Conservation (phyloP, 2,329 filamentous ascomycete species). For the Colletotrichum magnum region DNA sequence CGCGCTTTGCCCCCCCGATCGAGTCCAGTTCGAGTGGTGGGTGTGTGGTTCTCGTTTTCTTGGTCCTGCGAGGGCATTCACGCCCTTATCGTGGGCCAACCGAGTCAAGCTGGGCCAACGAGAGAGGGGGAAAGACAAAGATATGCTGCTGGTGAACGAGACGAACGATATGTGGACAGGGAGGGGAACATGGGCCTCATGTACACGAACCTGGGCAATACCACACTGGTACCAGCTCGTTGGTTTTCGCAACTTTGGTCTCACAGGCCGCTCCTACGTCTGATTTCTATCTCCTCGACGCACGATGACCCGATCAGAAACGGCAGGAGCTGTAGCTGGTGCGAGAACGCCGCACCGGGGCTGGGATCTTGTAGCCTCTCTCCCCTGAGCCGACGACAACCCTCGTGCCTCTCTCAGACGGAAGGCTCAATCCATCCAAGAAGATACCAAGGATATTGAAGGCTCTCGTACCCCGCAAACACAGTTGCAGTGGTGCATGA, state of each 20-base stretch:
- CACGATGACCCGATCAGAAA: background rate
- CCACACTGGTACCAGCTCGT: constrained; percentile 14
- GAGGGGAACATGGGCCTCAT: background rate
- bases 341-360: background rate
- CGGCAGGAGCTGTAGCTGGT: background rate
- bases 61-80: background rate
- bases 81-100: constrained; percentile 5
- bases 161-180: background rate
- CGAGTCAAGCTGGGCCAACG: background rate
- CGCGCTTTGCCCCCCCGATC: constrained; percentile 1
- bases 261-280: background rate
- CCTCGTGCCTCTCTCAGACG: background rate
- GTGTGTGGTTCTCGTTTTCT: background rate
- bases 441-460: background rate
- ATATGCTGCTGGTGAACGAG: background rate
- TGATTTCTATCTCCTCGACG: background rate
- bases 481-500: constrained; percentile 16
- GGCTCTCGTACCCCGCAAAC: constrained; percentile 19
- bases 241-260: background rate
- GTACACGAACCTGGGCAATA: background rate
- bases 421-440: background rate
- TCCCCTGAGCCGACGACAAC: background rate
- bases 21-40: background rate
- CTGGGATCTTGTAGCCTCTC: background rate
- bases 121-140: background rate